Base-by-base conservation (phyloP, 2,329 filamentous ascomycete species). In the Microdochium bolleyi region DNA sequence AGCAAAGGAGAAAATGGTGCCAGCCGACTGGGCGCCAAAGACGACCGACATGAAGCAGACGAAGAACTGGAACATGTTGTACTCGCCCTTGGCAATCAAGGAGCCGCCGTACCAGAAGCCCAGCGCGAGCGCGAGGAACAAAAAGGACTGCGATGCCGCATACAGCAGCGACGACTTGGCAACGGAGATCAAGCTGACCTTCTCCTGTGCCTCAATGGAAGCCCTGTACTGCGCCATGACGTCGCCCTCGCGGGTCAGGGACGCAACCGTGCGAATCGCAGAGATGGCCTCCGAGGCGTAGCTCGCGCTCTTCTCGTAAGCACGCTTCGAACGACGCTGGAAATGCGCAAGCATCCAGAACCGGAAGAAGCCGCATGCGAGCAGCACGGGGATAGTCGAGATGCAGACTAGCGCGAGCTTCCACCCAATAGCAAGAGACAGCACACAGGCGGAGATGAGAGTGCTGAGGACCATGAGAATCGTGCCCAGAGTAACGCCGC, bases 281-380 rank as follows among this genome's bases (percentile, higher is more conserved):
- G 89, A 92, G 30, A 95, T 95, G 46, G 92, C 92, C 69, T 99
- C 94, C 49, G 92, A 94, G 11, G 94, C 94, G 64, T 88, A 95
- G 53, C 85, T 87, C 8, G 92, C 92, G 54, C 89, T 92, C 53
- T 79, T 74, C 64, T 89, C 80, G 65, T 97, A 92, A 3, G 89
- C 85, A 58, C 77, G 76, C 74, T 94, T 95, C 1, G 90, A 85
- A 24, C 88, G 86, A 37, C 78, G 78, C 71, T 89, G 88, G 73
- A 90, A 96, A 58, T 83, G 80, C 1, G 89, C 84, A 22, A 95
- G 78, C 71, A 94, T 85, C 70, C 83, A 92, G 71, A 96, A 95
- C 3, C 91, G 84, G 69, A 91, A 85, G 73, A 91, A 94, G n/a
- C 91, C 88, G 63, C 88, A 94, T 4, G 74, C 84, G 1, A 95